Evolutionary conservation across 2,329 filamentous ascomycete genomes (phyloP).

Genomic region (Fusarium xylarioides): DNA sequence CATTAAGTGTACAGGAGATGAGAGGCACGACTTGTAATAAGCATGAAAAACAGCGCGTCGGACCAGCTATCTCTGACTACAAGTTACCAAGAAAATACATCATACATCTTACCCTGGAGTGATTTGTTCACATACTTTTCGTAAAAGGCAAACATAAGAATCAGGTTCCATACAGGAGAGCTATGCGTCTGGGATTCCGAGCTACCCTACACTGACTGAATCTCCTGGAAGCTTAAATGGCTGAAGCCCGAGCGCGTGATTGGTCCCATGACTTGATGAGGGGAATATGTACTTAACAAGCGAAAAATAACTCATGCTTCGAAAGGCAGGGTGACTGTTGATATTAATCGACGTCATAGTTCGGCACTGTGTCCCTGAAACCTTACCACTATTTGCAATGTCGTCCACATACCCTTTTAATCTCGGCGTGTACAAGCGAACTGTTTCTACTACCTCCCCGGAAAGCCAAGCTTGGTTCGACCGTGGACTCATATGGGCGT

Average conservation of each 20-base stretch:
- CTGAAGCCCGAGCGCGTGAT: not conserved
- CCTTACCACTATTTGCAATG: not conserved
- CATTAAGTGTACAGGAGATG: rapidly evolving
- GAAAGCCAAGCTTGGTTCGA: conserved; percentile 71
- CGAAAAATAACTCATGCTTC: not conserved
- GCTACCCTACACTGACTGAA: not conserved
- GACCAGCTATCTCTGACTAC: no score
- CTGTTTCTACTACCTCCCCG: not conserved
- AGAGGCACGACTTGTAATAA: not conserved
- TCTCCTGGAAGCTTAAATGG: rapidly evolving
- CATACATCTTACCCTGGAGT: no score
- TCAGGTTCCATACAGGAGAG: no score
- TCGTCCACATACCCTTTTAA: not conserved
- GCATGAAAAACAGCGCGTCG: no score
- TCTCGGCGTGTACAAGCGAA: conserved; percentile 16
- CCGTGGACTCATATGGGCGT: conserved; percentile 77
- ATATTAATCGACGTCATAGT: not conserved
- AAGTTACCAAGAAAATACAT: no score
- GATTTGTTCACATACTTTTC: no score
- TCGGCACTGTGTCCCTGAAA: not conserved
- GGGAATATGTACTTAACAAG: not conserved
- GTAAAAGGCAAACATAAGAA: no score
- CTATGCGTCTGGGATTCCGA: not conserved
- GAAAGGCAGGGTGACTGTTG: not conserved
- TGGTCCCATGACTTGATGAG: not conserved